A percentile compares a stretch with the other conserved stretches of the same genome.
Conservation (phyloP, 2,329 filamentous ascomycete species). For the Fusarium aywerte region DNA sequence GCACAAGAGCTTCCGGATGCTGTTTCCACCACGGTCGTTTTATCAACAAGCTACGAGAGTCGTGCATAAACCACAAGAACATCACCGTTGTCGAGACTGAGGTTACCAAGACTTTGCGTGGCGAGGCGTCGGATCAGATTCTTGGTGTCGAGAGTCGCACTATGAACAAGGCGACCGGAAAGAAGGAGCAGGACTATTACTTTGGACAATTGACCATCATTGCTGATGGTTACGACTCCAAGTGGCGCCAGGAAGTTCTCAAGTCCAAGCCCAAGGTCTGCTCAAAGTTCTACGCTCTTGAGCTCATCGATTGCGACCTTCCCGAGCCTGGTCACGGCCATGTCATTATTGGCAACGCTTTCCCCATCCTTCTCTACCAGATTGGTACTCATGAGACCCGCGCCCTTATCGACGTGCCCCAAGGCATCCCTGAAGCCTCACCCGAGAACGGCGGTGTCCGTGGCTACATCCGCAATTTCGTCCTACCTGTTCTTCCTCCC, state of each 20-base stretch:
- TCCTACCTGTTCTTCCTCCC: constrained; percentile 80
- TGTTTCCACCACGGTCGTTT: constrained; percentile 96
- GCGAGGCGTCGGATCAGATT: constrained; percentile 74
- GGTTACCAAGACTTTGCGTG: constrained; percentile 78
- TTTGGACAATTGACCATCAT: constrained; percentile 90
- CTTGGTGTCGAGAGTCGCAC: constrained; percentile 85
- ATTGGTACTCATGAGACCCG: constrained; percentile 96
- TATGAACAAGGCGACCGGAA: constrained; percentile 63
- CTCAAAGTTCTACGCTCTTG: constrained; percentile 93
- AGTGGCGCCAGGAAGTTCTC: constrained; percentile 86
- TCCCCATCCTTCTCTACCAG: constrained; percentile 91
- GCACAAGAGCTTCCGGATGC: constrained; percentile 69
- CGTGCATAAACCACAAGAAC: constrained; percentile 79
- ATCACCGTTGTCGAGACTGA: constrained; percentile 93
- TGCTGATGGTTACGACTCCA: constrained; percentile 91
- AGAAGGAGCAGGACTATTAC: constrained; percentile 76
- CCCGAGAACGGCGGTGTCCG: constrained; percentile 83
- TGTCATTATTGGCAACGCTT: constrained; percentile 82
- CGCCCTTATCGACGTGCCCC: constrained; percentile 87
- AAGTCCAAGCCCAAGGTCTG: constrained; percentile 85
- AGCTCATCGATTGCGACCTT: constrained; percentile 87
- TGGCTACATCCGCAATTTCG: constrained; percentile 81
- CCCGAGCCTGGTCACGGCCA: constrained; percentile 82
- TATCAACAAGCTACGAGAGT: constrained; percentile 81
- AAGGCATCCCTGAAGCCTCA: constrained; percentile 77